These are phyloP conservation scores for Biscogniauxia marginata DNA, from an alignment of 2,329 filamentous ascomycete species.

Conservation along the genomic window DNA sequence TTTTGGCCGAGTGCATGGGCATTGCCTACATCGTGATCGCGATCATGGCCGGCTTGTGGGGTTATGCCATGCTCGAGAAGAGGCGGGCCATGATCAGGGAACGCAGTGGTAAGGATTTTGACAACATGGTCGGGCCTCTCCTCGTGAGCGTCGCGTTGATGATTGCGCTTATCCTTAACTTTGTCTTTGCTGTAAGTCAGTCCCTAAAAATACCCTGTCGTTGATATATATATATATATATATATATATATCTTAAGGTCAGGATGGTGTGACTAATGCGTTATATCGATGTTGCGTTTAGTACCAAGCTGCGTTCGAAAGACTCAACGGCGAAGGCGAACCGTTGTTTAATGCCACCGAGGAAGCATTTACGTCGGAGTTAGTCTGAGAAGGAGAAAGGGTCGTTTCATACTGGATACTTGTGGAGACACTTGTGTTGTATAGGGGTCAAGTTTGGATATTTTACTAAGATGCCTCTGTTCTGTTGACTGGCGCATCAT, in stretches of 20 bases:
- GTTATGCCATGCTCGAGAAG: constrained; percentile 77
- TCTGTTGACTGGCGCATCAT: background rate
- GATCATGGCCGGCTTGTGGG: constrained; percentile 81
- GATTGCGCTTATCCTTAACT: constrained; percentile 79
- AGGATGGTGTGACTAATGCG: constrained; percentile 8
- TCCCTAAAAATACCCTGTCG: background rate
- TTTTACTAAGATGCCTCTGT: background rate
- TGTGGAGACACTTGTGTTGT: background rate
- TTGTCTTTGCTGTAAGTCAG: constrained; percentile 72
- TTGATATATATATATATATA: no score
- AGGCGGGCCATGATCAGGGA: constrained; percentile 77
- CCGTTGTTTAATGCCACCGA: constrained; percentile 21
- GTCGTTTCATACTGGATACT: background rate
- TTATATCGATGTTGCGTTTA: constrained; percentile 31
- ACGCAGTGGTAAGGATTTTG: constrained; percentile 88
- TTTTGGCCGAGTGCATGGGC: constrained; percentile 75
- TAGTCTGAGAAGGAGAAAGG: constrained; percentile 14
- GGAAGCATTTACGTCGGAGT: constrained; percentile 22
- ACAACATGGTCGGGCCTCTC: constrained; percentile 81
- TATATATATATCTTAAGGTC: no score
- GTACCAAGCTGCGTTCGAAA: constrained; percentile 33
- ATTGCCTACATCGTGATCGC: constrained; percentile 80
- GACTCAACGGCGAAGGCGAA: constrained; percentile 13
- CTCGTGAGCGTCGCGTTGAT: constrained; percentile 79
- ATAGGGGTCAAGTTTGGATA: background rate